Conservation (phyloP, 768 basidiomycete species). For the Kwoniella shandongensis region DNA sequence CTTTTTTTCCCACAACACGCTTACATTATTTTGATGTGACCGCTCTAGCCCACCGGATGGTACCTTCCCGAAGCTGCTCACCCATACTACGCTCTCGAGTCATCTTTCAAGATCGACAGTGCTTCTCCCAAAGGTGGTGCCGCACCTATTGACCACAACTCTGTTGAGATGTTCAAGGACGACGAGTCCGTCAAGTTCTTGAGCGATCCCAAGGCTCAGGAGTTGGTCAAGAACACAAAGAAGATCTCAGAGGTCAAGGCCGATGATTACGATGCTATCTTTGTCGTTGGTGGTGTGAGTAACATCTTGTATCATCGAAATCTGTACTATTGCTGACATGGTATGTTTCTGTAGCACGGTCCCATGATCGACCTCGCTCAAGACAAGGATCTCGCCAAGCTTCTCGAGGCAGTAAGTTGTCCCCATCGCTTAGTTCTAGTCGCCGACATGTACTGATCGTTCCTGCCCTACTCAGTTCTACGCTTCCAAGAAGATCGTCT, state of each 20-base stretch:
- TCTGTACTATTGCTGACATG: neutral
- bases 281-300: constrained; percentile 68
- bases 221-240: constrained; percentile 62
- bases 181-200: constrained; percentile 64
- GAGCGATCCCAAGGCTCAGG: constrained; percentile 60
- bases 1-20: neutral
- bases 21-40: neutral
- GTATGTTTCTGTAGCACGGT: constrained; percentile 57
- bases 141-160: constrained; percentile 64
- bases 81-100: constrained; percentile 63
- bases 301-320: neutral
- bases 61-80: constrained; percentile 76
- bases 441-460: neutral
- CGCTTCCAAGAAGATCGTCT: constrained; percentile 62
- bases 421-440: neutral
- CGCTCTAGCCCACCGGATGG: constrained; percentile 61
- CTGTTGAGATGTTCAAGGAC: constrained; percentile 60
- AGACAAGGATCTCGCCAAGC: constrained; percentile 62
- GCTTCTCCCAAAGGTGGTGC: constrained; percentile 66
- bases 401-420: constrained; percentile 61
- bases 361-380: constrained; percentile 70
- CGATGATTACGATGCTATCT: constrained; percentile 69
- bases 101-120: constrained; percentile 62
- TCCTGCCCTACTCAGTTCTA: constrained; percentile 61
- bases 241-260: constrained; percentile 63